These are phyloP conservation scores for Aspergillus avenaceus DNA, from an alignment of 495 filamentous ascomycete genomes.

Conservation along the genomic window DNA sequence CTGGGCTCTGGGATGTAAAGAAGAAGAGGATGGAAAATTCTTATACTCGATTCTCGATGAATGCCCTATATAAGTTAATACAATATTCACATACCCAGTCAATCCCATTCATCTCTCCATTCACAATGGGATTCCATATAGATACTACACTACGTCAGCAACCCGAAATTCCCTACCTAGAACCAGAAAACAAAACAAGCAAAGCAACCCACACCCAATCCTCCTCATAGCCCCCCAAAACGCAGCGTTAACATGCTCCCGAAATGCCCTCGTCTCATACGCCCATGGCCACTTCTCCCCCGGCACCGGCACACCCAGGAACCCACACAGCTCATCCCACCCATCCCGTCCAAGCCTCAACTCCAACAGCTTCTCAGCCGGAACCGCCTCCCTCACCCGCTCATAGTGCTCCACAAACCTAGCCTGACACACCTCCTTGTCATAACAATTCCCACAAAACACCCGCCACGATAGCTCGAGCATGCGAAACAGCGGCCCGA, in stretches of 20 bases:
- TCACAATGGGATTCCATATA: too few species aligned
- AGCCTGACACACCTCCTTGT: background rate
- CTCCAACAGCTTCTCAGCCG: conserved; percentile 1
- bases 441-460: background rate
- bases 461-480: conserved; percentile 1
- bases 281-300: background rate
- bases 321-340: conserved; percentile 4
- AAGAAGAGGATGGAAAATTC: too few species aligned
- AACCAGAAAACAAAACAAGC: background rate
- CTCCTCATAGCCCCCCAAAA: background rate
- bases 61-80: too few species aligned
- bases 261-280: background rate
- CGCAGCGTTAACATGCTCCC: background rate
- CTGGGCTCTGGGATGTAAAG: too few species aligned
- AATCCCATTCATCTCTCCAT: too few species aligned
- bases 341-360: conserved; percentile 4
- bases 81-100: too few species aligned
- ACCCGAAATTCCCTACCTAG: background rate
- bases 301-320: background rate
- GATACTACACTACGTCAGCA: background rate
- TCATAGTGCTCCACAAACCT: conserved; percentile 2
- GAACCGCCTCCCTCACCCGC: background rate
- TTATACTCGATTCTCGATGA: too few species aligned
- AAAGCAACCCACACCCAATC: background rate
- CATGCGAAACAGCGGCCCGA: conserved; percentile 1